A percentile compares a stretch with the other conserved stretches of the same genome.
These are phyloP conservation scores for Zalaria obscura DNA, from an alignment of 2,329 filamentous ascomycete species.

Conservation along the genomic window DNA sequence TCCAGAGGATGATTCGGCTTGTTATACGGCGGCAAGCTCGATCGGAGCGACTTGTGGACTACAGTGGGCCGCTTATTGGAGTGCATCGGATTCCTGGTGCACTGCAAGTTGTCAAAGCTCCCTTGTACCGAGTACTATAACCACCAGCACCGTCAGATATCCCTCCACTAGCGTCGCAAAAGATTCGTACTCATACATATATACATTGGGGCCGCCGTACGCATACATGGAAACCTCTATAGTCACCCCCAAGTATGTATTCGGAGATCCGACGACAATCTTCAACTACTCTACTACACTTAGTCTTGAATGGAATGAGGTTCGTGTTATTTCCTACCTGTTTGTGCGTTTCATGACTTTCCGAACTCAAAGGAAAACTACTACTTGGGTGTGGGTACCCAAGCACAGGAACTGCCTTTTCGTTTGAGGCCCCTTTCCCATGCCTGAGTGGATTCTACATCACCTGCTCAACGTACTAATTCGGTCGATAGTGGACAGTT, in stretches of 20 bases:
- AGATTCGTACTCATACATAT: not conserved
- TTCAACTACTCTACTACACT: not conserved
- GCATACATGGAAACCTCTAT: not conserved
- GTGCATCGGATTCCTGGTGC: not conserved
- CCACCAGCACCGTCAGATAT: not conserved
- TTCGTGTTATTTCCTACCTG: not conserved
- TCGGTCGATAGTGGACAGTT: not conserved
- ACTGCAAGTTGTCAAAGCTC: not conserved
- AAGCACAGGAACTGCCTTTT: too few species aligned
- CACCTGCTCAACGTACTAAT: not conserved
- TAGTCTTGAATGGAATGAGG: not conserved
- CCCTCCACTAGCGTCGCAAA: not conserved
- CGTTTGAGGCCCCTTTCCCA: too few species aligned
- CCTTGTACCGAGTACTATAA: not conserved
- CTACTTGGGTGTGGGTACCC: too few species aligned
- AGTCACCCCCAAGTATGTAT: not conserved
- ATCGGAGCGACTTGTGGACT: not conserved
- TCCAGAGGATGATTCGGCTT: not conserved
- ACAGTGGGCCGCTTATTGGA: not conserved
- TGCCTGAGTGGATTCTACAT: too few species aligned
- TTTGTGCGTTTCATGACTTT: too few species aligned
- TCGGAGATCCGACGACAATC: not conserved
- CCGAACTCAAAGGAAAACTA: too few species aligned
- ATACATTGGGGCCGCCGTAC: not conserved
- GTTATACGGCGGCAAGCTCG: not conserved